Base-by-base conservation (phyloP, 305 asterid genomes). In the Fraxinus floribunda region DNA sequence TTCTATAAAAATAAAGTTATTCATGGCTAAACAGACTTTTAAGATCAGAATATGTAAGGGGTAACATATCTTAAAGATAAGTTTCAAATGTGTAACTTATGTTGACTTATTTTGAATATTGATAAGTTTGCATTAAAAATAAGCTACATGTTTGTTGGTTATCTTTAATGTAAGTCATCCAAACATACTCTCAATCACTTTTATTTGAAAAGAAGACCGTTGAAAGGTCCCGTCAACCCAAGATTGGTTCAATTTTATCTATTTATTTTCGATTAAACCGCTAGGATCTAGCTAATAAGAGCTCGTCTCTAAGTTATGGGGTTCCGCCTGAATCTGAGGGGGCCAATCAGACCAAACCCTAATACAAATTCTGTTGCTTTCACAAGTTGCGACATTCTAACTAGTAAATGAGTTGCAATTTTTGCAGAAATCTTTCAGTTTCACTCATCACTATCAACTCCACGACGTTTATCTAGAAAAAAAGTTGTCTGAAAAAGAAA, bases 311-410 rank as follows among this genome's bases (percentile, higher is more conserved):
- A 9, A 66, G 11, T 66, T 9, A 66, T 24, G n/a, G 74, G 35
- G 18, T 20, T 16, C 62, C 22, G 62, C 22, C 62, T 9, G n/a
- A 29, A 35, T 9, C 74, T 10, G 38, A 26, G 36, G 70, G 74
- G 35, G 18, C 18, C 38, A 66, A 66, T 66, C 18, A 66, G 20
- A 24, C 38, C 74, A 66, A 26, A 10, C n/a, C n/a, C 0, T 16
- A 34, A 57, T 57, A 79, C 82, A 79, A 87, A 80, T 77, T 32
- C 35, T 18, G 83, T 68, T 75, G 84, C 84, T 90, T 70, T 89
- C 85, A 34, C 38, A 72, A 79, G 80, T 87, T 80, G 88, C 82
- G 86, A 87, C 91, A 89, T 87, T 88, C 89, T 72, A 78, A 82
- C 62, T n/a, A 71, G 88, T 72, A 79, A 83, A 44, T 82, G 86